These are phyloP conservation scores for Aureobasidium sp. DNA, from an alignment of 2,329 filamentous ascomycete species.

Conservation along the genomic window DNA sequence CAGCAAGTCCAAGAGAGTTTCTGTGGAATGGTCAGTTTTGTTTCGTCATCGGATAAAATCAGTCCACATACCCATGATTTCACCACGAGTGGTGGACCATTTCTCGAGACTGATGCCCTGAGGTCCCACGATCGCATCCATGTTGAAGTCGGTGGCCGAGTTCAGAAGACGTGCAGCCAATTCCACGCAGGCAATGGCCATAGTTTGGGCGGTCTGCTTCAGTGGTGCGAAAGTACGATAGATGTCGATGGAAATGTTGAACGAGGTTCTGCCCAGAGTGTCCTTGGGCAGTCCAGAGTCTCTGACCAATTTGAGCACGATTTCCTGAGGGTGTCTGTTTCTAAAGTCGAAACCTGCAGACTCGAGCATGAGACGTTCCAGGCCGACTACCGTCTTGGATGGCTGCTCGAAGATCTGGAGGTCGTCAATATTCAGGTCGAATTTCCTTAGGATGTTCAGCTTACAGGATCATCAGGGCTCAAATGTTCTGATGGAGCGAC, in stretches of 20 bases:
- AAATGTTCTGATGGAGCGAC: conserved; percentile 54
- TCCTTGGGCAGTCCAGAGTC: conserved; percentile 10
- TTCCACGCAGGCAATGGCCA: conserved; percentile 76
- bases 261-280: conserved; percentile 60
- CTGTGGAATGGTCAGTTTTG: conserved; percentile 43
- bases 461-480: conserved; percentile 74
- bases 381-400: conserved; percentile 74
- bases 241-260: conserved; percentile 77
- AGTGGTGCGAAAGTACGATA: conserved; percentile 90
- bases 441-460: conserved; percentile 22
- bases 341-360: conserved; percentile 91
- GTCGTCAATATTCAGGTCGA: conserved; percentile 9
- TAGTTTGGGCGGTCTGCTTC: conserved; percentile 79
- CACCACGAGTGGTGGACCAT: conserved; percentile 39
- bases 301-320: conserved; percentile 64
- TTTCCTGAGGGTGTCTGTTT: conserved; percentile 77
- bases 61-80: conserved; percentile 35
- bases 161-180: conserved; percentile 62
- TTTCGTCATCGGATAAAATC: neutral
- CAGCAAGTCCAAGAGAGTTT: conserved; percentile 82
- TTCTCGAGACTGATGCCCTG: conserved; percentile 41
- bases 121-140: conserved; percentile 41
- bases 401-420: conserved; percentile 70
- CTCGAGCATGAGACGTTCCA: conserved; percentile 90
- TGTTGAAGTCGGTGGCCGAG: conserved; percentile 37